These are phyloP conservation scores for Pisolithus microcarpus DNA, from an alignment of 768 basidiomycete genomes.

Conservation along the genomic window DNA sequence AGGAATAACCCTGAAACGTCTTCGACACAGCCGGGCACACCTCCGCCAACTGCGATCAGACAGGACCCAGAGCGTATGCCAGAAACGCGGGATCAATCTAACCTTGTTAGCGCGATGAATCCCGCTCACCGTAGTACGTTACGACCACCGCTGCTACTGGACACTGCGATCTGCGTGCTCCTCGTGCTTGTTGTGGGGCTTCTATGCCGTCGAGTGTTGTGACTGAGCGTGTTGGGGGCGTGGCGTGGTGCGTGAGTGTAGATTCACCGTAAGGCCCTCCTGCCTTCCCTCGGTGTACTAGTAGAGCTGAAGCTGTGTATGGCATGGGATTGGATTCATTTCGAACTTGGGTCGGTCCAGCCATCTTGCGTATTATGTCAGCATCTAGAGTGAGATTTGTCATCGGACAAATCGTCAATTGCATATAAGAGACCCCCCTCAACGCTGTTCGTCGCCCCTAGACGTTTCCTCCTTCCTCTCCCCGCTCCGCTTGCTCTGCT, in stretches of 20 bases:
- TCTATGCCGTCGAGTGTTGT: slow-evolving; percentile 53
- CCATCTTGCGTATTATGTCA: no score
- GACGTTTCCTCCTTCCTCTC: no score
- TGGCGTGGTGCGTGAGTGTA: neutral
- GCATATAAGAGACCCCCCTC: no score
- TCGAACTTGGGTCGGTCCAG: no score
- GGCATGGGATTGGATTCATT: no score
- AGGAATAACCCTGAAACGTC: slow-evolving; percentile 12
- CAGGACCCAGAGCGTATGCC: slow-evolving; percentile 8
- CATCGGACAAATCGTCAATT: no score
- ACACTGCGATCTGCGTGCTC: slow-evolving; percentile 67
- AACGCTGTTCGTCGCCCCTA: no score
- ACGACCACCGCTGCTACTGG: slow-evolving; percentile 57
- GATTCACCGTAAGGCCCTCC: no score
- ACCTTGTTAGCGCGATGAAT: slow-evolving; percentile 12
- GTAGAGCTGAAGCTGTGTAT: no score
- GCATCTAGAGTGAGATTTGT: no score
- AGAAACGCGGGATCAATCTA: slow-evolving; percentile 7
- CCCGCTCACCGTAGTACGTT: slow-evolving; percentile 14
- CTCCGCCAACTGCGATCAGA: slow-evolving; percentile 7
- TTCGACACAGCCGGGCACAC: slow-evolving; percentile 10
- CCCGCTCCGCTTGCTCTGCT: no score
- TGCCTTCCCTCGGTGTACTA: no score
- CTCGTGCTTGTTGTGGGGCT: slow-evolving; percentile 63
- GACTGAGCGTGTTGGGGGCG: slow-evolving; percentile 9